Percentiles rank a stretch among this genome's conserved stretches.
Evolutionary conservation across 2,329 filamentous ascomycete genomes (phyloP).

Genomic region (Aspergillus eucalypticola): DNA sequence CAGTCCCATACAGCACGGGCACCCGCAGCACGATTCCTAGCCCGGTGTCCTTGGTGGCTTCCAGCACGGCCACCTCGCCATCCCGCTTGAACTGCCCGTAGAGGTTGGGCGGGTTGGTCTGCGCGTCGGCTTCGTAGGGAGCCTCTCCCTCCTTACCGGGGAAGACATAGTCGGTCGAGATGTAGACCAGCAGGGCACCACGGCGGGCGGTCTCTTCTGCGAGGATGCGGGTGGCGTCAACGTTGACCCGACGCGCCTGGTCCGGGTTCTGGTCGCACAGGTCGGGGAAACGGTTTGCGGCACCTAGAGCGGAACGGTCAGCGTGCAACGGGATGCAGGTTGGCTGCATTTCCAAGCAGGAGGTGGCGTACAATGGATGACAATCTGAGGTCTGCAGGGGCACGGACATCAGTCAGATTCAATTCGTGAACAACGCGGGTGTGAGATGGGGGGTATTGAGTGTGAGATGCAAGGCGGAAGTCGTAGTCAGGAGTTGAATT

Average conservation of each 20-base stretch:
- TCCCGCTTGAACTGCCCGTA: constrained; percentile 75
- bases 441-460: not conserved
- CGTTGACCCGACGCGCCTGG: constrained; percentile 72
- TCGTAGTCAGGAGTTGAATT: constrained; percentile 22
- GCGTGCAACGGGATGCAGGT: constrained; percentile 3
- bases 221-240: constrained; percentile 67
- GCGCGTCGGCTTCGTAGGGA: constrained; percentile 69
- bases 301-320: constrained; percentile 55
- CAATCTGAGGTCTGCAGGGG: constrained; percentile 64
- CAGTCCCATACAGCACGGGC: constrained; percentile 80
- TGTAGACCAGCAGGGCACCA: constrained; percentile 56
- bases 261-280: constrained; percentile 78
- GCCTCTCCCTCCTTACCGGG: constrained; percentile 78
- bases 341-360: not conserved
- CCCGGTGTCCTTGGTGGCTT: constrained; percentile 55
- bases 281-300: constrained; percentile 85
- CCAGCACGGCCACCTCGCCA: constrained; percentile 70
- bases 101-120: constrained; percentile 71
- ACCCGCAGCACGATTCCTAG: constrained; percentile 73
- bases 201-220: constrained; percentile 65
- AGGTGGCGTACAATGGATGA: constrained; percentile 71
- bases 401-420: constrained; percentile 6
- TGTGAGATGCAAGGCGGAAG: not conserved
- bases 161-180: constrained; percentile 76
- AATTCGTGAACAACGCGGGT: constrained; percentile 1